phyloP scores from a whole-genome alignment of 768 basidiomycete genomes.

The Calvatia gigantea region DNA sequence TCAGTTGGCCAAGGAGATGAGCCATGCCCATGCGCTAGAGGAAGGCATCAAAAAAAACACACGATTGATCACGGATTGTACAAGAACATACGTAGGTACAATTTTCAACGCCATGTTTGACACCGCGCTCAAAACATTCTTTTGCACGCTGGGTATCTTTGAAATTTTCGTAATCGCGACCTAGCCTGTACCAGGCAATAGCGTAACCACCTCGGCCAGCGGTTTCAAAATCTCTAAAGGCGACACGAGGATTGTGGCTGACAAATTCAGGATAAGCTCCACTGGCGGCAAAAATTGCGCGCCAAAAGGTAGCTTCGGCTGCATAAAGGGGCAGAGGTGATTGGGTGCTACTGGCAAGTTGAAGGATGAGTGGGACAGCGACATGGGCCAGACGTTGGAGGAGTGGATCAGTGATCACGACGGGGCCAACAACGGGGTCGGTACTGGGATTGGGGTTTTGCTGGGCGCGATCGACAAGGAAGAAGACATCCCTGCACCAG shows the following conservation, averaged over 20 bases:
- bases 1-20: constrained; percentile 83
- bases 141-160: constrained; percentile 69
- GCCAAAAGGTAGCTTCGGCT: constrained; percentile 67
- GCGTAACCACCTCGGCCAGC: constrained; percentile 75
- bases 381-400: constrained; percentile 57
- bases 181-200: constrained; percentile 89
- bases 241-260: constrained; percentile 64
- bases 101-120: constrained; percentile 68
- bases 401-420: constrained; percentile 52
- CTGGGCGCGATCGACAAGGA: constrained; percentile 65
- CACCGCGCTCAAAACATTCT: constrained; percentile 86
- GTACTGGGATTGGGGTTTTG: constrained; percentile 19
- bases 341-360: constrained; percentile 37
- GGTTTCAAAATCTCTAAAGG: constrained; percentile 88
- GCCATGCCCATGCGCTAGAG: constrained; percentile 89
- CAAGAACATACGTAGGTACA: constrained; percentile 68
- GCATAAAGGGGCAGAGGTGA: constrained; percentile 8
- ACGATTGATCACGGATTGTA: constrained; percentile 1
- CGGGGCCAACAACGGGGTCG: constrained; percentile 49
- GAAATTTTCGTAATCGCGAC: constrained; percentile 88
- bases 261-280: constrained; percentile 69
- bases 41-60: constrained; percentile 9
- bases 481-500: constrained; percentile 83
- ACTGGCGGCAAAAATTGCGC: constrained; percentile 68
- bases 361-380: constrained; percentile 64